These are phyloP conservation scores for Neoascochyta sp. DNA, from an alignment of 2,329 filamentous ascomycete genomes.

Conservation along the genomic window DNA sequence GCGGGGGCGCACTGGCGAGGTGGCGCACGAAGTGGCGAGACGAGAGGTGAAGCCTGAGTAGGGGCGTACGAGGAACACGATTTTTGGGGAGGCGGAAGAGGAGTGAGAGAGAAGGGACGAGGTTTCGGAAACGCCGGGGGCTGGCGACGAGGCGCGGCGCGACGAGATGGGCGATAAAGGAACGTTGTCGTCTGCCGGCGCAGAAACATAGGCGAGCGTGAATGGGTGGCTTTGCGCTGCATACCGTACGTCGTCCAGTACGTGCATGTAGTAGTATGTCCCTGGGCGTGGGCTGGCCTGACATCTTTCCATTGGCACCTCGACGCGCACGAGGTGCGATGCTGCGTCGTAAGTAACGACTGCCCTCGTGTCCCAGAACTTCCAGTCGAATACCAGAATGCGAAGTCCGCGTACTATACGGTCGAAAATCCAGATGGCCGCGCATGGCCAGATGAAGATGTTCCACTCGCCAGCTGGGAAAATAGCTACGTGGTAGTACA, in stretches of 20 bases:
- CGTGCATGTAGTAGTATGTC: constrained; percentile 51
- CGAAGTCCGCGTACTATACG: constrained; percentile 47
- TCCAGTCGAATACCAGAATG: constrained; percentile 44
- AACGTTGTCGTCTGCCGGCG: constrained; percentile 4
- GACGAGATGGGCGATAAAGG: constrained; percentile 10
- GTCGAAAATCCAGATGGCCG: constrained; percentile 51
- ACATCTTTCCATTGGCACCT: constrained; percentile 39
- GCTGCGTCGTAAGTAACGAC: constrained; percentile 43
- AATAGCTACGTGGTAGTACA: constrained; percentile 55
- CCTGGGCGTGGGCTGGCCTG: constrained; percentile 42
- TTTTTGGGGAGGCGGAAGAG: constrained; percentile 10
- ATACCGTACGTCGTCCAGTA: constrained; percentile 44
- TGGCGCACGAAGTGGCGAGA: constrained; percentile 28
- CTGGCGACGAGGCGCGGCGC: too few relatives aligned
- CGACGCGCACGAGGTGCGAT: constrained; percentile 48
- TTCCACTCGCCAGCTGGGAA: constrained; percentile 49
- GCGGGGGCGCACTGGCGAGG: constrained; percentile 18
- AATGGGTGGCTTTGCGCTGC: constrained; percentile 51
- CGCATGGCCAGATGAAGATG: constrained; percentile 49
- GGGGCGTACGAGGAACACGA: constrained; percentile 51
- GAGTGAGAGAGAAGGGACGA: too few relatives aligned
- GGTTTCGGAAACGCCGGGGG: too few relatives aligned
- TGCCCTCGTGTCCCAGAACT: constrained; percentile 35
- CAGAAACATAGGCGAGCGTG: constrained; percentile 22
- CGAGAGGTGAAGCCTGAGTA: constrained; percentile 51